Evolutionary conservation across 306 rosid species (phyloP).

Genomic region (Ziziphus jujuba): DNA sequence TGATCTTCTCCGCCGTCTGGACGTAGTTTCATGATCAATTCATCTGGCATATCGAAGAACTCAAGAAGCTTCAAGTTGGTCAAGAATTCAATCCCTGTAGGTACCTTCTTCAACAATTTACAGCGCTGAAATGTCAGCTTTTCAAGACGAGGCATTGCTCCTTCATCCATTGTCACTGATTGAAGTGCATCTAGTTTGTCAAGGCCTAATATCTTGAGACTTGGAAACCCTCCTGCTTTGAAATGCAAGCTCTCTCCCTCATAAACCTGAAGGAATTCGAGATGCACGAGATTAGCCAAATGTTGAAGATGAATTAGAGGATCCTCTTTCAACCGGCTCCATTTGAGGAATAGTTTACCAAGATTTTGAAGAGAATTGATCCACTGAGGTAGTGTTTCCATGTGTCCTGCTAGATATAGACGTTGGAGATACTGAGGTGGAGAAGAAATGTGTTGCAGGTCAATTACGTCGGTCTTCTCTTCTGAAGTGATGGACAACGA

Average conservation of each 20-base stretch:
- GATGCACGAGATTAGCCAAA: conserved; percentile 33
- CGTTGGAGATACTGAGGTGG: conserved; percentile 35
- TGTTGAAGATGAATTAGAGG: conserved; percentile 31
- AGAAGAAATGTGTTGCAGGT: conserved; percentile 24
- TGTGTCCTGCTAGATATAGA: conserved; percentile 31
- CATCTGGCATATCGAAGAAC: conserved; percentile 26
- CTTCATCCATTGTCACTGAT: conserved; percentile 11
- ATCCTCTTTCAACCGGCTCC: conserved; percentile 36
- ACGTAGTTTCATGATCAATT: conserved; percentile 20
- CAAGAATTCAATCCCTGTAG: conserved; percentile 20
- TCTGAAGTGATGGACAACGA: conserved; percentile 20
- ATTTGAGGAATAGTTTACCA: conserved; percentile 22
- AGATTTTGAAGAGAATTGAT: conserved; percentile 29
- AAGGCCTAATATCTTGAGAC: conserved; percentile 19
- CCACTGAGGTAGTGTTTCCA: conserved; percentile 38
- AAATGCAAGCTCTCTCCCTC: conserved; percentile 27
- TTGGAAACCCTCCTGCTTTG: conserved; percentile 24
- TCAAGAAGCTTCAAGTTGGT: conserved; percentile 5
- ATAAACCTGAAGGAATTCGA: conserved; percentile 29
- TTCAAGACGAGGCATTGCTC: conserved; percentile 29
- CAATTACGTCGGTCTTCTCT: conserved; percentile 21
- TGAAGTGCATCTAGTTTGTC: conserved; percentile 24
- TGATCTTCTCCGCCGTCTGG: conserved; percentile 22
- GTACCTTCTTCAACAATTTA: conserved; percentile 10
- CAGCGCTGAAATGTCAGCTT: conserved; percentile 27